phyloP scores from a whole-genome alignment of 805 yeast genomes.

The Lipomyces yamanashiensis region DNA sequence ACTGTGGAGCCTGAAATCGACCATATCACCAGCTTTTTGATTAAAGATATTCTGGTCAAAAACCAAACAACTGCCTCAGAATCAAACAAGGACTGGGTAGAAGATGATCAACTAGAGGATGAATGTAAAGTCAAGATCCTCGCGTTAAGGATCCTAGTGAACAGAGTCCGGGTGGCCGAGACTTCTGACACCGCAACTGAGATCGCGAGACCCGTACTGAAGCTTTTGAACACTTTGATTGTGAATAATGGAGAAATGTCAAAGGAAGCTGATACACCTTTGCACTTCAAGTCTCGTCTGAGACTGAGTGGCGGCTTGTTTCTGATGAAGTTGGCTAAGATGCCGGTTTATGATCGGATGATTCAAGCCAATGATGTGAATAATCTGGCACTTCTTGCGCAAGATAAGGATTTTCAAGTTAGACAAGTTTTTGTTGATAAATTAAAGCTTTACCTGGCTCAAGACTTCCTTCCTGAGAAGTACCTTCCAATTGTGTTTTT shows the following conservation, averaged over 20 bases:
- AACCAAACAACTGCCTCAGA: constrained; percentile 48
- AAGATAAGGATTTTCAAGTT: constrained; percentile 66
- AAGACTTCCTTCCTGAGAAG: constrained; percentile 61
- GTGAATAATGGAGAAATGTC: constrained; percentile 77
- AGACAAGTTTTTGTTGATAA: constrained; percentile 57
- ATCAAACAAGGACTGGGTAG: constrained; percentile 53
- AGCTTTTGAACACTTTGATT: constrained; percentile 66
- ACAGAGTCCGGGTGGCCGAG: constrained; percentile 54
- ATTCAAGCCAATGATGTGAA: constrained; percentile 59
- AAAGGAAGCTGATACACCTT: constrained; percentile 56
- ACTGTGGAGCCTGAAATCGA: constrained; percentile 58
- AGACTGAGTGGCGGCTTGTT: constrained; percentile 70
- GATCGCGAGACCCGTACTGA: constrained; percentile 66
- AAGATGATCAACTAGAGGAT: constrained; percentile 50
- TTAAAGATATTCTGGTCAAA: constrained; percentile 63
- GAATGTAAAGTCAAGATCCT: constrained; percentile 56
- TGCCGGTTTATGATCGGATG: constrained; percentile 56
- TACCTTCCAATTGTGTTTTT: constrained; percentile 72
- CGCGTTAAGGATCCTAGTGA: constrained; percentile 62
- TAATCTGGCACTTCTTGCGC: constrained; percentile 61
- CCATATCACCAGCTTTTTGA: constrained; percentile 62
- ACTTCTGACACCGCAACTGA: constrained; percentile 49
- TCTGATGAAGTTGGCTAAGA: constrained; percentile 66
- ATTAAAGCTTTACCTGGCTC: constrained; percentile 57
- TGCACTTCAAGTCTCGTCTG: constrained; percentile 59